Conservation (phyloP, 805 yeast species). For the Yamadazyma laniorum region DNA sequence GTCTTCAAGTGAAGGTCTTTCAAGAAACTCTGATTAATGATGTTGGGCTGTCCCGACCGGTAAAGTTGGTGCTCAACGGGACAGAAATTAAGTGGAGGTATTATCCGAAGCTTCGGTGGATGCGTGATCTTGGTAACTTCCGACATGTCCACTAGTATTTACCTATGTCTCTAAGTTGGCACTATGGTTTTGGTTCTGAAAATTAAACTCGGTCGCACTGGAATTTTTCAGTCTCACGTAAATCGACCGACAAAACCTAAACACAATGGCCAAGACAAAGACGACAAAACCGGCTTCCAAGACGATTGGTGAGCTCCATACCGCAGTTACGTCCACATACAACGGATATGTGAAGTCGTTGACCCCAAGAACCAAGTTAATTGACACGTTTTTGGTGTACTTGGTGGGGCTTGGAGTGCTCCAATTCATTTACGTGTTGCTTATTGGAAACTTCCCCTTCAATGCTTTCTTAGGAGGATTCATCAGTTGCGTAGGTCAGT, state of each 20-base stretch:
- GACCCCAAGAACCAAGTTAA: constrained; percentile 55
- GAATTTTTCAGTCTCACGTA: too few relatives aligned
- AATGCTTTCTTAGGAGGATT: constrained; percentile 96
- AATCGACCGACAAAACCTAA: too few relatives aligned
- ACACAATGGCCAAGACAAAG: constrained; percentile 5
- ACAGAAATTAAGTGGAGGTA: constrained; percentile 93
- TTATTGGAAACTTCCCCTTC: constrained; percentile 92
- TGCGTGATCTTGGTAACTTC: constrained; percentile 16
- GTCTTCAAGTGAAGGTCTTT: constrained; percentile 71
- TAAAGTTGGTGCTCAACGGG: constrained; percentile 89
- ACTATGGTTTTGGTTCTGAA: too few relatives aligned
- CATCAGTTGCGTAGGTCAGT: constrained; percentile 89
- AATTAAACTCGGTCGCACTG: too few relatives aligned
- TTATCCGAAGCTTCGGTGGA: constrained; percentile 66
- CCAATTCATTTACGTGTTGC: constrained; percentile 73
- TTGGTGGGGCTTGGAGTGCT: constrained; percentile 70
- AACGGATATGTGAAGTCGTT: constrained; percentile 31
- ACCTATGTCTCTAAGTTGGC: too few relatives aligned
- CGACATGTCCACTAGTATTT: too few relatives aligned
- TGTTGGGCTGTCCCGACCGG: constrained; percentile 91
- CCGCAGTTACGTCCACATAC: constrained; percentile 34
- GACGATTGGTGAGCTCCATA: constrained; percentile 1
- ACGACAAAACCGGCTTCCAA: constrained; percentile 1
- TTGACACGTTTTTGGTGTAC: constrained; percentile 75
- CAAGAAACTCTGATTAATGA: constrained; percentile 86